A percentile compares a stretch with the other conserved stretches of the same genome.
Evolutionary conservation across 371 early-diverging fungal genomes (phyloP).

Genomic region (Caulochytrium protostelioides): DNA sequence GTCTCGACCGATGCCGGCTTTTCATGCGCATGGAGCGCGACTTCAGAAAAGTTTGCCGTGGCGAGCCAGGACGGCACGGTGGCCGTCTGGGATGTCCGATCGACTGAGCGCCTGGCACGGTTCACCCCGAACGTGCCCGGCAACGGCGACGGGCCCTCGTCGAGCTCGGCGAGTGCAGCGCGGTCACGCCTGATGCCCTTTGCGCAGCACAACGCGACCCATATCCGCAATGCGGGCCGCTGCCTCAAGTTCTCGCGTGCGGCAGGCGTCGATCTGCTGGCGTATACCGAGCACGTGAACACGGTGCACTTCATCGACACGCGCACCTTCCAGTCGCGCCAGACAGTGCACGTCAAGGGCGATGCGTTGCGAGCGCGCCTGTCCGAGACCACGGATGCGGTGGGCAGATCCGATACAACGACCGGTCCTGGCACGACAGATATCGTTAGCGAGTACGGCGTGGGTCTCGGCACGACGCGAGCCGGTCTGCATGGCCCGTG

Average conservation of each 20-base stretch:
- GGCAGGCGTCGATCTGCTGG: slow-evolving; percentile 55
- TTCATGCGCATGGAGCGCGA: slow-evolving; percentile 58
- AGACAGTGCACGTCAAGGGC: slow-evolving; percentile 37
- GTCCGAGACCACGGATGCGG: too few species aligned
- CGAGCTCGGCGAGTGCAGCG: too few species aligned
- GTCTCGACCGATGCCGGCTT: slow-evolving; percentile 41
- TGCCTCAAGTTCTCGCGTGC: slow-evolving; percentile 63
- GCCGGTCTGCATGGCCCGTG: slow-evolving; percentile 17
- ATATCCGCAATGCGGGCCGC: slow-evolving; percentile 45
- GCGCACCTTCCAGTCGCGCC: slow-evolving; percentile 49
- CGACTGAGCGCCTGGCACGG: slow-evolving; percentile 29
- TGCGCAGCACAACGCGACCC: too few species aligned
- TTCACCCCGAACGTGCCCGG: too few species aligned
- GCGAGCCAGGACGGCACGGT: slow-evolving; percentile 60
- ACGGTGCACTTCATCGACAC: slow-evolving; percentile 69
- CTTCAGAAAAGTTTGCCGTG: slow-evolving; percentile 50
- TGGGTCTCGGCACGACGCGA: slow-evolving; percentile 2
- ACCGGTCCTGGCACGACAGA: too few species aligned
- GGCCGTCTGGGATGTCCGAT: slow-evolving; percentile 50
- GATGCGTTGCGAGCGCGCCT: too few species aligned
- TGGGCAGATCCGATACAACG: too few species aligned
- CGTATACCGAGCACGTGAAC: slow-evolving; percentile 65
- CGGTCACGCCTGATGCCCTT: too few species aligned
- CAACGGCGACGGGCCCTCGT: too few species aligned
- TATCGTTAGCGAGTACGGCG: too few species aligned